Evolutionary conservation across 140 eudicot species (phyloP), one percentile per base, ranked within the genome.

Genomic region (Anethum foeniculum): DNA sequence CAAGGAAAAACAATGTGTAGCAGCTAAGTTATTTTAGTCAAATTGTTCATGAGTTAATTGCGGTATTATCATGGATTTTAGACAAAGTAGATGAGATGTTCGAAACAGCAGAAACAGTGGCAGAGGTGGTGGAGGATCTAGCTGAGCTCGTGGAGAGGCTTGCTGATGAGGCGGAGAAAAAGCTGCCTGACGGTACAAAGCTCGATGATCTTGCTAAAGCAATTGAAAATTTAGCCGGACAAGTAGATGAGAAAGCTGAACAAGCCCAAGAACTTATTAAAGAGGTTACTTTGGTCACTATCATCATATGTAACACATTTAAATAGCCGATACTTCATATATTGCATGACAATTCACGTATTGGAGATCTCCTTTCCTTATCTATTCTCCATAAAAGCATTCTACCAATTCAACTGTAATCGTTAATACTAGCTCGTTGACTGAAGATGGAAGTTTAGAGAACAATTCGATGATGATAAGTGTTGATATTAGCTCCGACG

Each of bases 51-150:
- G 43, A 10, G n/a, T 49, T 76, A 48, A 32, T 49, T 77, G 25
- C 23, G 80, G 19, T 25, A 32, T 30, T 13, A 9, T 28, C 30
- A 46, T 77, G 25, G 28, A 13, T 25, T 6, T 52, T 49, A 77
- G 80, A 34, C 32, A 77, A 77, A 10, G 47, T 77, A 25, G 80
- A 52, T 13, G 68, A 13, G 18, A 64, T 51, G n/a, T 8, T 77
- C 0, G 68, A 77, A 34, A 52, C 68, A 10, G 80, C 60, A 19
- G 80, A 77, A 32, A 77, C 80, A 77, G 80, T 38, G 32, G 65
- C 71, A 32, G 80, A 32, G 28, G 46, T 77, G 49, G 80, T 51
- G 68, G 80, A 77, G 41, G 80, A 52, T 32, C 48, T 77, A 77
- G 80, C 69, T 3, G 80, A 52, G 68, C 18, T 32, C 2, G 68